These are phyloP conservation scores for Podila verticillata DNA, from an alignment of 192 early-diverging fungal species.

Conservation along the genomic window DNA sequence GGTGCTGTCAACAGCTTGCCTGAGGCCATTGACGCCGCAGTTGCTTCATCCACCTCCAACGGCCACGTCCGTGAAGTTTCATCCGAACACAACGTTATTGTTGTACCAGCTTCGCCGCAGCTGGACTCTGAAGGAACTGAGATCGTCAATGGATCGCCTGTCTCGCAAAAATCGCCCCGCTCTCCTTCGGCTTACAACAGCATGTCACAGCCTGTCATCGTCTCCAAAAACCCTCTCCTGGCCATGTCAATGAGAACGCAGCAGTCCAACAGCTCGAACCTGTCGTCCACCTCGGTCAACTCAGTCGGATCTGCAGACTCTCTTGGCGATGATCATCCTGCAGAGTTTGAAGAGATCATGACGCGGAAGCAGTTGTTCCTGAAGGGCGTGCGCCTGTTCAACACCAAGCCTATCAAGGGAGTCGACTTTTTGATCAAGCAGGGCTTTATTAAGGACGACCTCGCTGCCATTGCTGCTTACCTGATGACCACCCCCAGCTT, in stretches of 20 bases:
- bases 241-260: conserved; percentile 46
- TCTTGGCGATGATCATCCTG: conserved; percentile 80
- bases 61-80: conserved; percentile 30
- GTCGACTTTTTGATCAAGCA: conserved; percentile 81
- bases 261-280: conserved; percentile 41
- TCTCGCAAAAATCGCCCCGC: conserved; percentile 19
- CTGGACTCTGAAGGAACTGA: conserved; percentile 12
- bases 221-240: conserved; percentile 55
- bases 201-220: conserved; percentile 53
- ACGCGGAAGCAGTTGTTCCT: conserved; percentile 85
- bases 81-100: conserved; percentile 8
- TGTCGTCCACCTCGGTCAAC: conserved; percentile 46
- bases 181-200: conserved; percentile 28
- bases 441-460: conserved; percentile 77
- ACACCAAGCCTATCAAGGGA: conserved; percentile 88
- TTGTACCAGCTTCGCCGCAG: conserved; percentile 26
- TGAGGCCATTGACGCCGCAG: conserved; percentile 18
- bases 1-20: conserved; percentile 24
- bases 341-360: conserved; percentile 83
- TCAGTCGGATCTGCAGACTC: conserved; percentile 49
- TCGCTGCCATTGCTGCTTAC: conserved; percentile 79
- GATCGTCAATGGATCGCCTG: conserved; percentile 16
- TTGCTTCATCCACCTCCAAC: conserved; percentile 5
- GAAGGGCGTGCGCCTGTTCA: conserved; percentile 82
- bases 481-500: conserved; percentile 79